phyloP scores from a whole-genome alignment of 1,284 basidiomycete genomes.

The Flammula alnicola region DNA sequence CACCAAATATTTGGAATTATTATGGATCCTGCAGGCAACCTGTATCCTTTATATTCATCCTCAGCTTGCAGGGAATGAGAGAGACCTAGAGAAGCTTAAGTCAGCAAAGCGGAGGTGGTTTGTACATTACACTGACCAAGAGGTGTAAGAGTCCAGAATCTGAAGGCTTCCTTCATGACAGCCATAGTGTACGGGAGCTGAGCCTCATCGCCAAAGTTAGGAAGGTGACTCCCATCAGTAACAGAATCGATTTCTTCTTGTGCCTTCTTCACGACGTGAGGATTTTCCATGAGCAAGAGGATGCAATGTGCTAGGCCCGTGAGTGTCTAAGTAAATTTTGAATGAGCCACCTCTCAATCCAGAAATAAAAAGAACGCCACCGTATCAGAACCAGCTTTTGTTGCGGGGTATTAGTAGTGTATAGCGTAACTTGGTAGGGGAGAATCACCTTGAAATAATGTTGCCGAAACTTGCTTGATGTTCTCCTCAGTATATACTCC shows the following conservation, averaged over 20 bases:
- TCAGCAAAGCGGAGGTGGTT: background rate
- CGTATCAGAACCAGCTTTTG: constrained; percentile 21
- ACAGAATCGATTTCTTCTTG: constrained; percentile 42
- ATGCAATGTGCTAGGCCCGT: constrained; percentile 20
- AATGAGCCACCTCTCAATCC: constrained; percentile 3
- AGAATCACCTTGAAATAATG: constrained; percentile 7
- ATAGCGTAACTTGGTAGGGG: background rate
- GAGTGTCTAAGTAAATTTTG: constrained; percentile 21
- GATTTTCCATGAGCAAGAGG: constrained; percentile 35
- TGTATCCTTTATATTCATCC: no score
- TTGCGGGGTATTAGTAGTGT: background rate
- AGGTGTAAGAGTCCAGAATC: no score
- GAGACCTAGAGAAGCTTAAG: background rate
- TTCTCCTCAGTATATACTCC: no score
- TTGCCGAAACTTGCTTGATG: constrained; percentile 18
- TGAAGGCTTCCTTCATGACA: constrained; percentile 37
- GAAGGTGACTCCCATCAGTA: constrained; percentile 37
- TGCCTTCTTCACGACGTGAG: constrained; percentile 37
- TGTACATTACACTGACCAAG: constrained; percentile 1
- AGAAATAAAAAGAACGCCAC: background rate
- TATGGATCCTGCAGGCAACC: no score
- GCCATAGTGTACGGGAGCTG: constrained; percentile 41
- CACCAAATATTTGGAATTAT: background rate
- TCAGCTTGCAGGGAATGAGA: background rate
- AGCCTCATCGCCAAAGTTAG: constrained; percentile 34